Evolutionary conservation across 768 basidiomycete genomes (phyloP).

Genomic region (Termitomyces heimii): DNA sequence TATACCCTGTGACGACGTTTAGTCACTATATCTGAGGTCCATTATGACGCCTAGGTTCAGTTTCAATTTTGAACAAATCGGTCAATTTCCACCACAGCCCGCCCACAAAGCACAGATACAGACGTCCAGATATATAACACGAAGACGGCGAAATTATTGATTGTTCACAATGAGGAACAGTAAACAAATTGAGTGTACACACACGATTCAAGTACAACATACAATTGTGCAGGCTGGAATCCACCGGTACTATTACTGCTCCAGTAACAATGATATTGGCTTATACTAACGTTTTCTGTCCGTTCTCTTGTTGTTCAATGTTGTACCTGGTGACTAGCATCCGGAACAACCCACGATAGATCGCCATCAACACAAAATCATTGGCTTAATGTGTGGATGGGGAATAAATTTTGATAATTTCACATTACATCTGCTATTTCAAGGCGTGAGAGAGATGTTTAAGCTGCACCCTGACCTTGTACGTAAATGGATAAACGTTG

Average conservation of each 20-base stretch:
- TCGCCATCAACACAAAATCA: not conserved
- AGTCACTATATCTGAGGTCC: not conserved
- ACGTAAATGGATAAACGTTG: not conserved
- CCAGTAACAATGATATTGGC: not conserved
- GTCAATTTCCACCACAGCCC: not conserved
- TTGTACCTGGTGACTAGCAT: not conserved
- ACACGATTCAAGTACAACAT: not conserved
- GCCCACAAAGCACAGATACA: not conserved
- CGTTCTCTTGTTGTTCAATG: not conserved
- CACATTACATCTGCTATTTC: slow-evolving; percentile 78
- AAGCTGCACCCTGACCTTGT: not conserved
- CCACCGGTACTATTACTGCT: not conserved
- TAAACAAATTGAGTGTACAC: not conserved
- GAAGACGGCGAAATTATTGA: not conserved
- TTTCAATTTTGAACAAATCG: not conserved
- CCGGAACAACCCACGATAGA: not conserved
- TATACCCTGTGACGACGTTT: not conserved
- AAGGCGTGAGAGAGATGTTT: slow-evolving; percentile 75
- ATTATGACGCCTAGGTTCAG: not conserved
- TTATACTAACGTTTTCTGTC: not conserved
- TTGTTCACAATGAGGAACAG: not conserved
- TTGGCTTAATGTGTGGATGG: slow-evolving; percentile 48
- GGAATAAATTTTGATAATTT: slow-evolving; percentile 44
- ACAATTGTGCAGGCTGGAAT: not conserved
- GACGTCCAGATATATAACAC: not conserved